Percentiles rank a stretch among this genome's conserved stretches.
phyloP scores from a whole-genome alignment of 208 protist genomes.

The Trypanosoma cruzi region DNA sequence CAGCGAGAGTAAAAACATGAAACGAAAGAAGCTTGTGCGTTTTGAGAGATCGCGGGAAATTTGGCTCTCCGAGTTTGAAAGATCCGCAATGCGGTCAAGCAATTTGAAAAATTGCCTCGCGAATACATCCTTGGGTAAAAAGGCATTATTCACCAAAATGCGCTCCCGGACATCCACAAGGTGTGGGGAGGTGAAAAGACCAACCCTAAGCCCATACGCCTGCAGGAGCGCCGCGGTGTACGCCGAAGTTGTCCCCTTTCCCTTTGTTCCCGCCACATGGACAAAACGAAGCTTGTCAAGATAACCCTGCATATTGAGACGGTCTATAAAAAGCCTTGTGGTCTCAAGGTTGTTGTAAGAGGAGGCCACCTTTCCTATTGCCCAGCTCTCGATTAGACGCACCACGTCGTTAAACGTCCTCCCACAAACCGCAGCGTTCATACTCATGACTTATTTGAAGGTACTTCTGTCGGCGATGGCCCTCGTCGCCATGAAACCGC shows the following conservation, averaged over 20 bases:
- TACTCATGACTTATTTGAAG: not conserved
- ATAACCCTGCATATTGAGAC: conserved; percentile 92
- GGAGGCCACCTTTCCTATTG: conserved; percentile 35
- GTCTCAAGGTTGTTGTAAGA: conserved; percentile 92
- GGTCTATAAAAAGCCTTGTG: conserved; percentile 56
- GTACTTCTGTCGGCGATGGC: too few species aligned
- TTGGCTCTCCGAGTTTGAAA: conserved; percentile 60
- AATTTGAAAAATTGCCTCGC: conserved; percentile 81
- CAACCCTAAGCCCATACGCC: conserved; percentile 84
- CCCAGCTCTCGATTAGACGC: conserved; percentile 52
- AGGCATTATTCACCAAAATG: conserved; percentile 74
- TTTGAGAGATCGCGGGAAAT: conserved; percentile 49
- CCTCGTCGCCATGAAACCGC: too few species aligned
- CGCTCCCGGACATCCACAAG: conserved; percentile 87
- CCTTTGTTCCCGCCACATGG: conserved; percentile 94
- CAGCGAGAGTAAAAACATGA: conserved; percentile 86
- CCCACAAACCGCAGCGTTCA: not conserved
- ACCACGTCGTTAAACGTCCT: conserved; percentile 72
- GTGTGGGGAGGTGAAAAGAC: conserved; percentile 93
- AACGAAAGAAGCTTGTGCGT: conserved; percentile 78
- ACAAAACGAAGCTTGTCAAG: conserved; percentile 94
- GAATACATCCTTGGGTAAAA: conserved; percentile 70
- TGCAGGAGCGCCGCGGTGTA: conserved; percentile 85
- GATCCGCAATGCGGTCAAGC: conserved; percentile 47
- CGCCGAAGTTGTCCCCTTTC: conserved; percentile 88